These are phyloP conservation scores for Ganoderma meredithae DNA, from an alignment of 1,284 basidiomycete genomes.

Conservation along the genomic window DNA sequence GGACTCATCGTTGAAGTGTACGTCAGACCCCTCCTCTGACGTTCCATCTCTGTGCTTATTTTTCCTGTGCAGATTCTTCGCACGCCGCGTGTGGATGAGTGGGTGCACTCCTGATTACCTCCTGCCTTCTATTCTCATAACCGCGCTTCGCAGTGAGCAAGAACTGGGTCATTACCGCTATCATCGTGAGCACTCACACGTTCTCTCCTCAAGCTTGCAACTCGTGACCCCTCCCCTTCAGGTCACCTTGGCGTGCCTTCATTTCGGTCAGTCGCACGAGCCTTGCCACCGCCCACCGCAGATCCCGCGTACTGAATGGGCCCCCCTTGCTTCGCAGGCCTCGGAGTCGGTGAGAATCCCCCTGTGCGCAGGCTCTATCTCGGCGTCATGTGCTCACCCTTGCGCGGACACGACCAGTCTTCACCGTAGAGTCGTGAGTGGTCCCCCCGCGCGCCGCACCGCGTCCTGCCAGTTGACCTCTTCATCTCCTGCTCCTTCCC, in stretches of 20 bases:
- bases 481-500: too few species aligned
- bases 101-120: conserved; percentile 16
- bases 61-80: conserved; percentile 40
- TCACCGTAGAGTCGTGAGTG: conserved; percentile 41
- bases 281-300: neutral
- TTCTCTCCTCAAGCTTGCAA: neutral
- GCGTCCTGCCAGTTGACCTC: neutral
- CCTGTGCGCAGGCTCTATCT: neutral
- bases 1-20: conserved; percentile 40
- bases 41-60: conserved; percentile 5
- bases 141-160: conserved; percentile 32
- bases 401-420: conserved; percentile 26
- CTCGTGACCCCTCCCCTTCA: conserved; percentile 11
- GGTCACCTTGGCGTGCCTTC: conserved; percentile 35
- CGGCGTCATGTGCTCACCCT: neutral
- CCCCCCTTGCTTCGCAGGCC: conserved; percentile 19
- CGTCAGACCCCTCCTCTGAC: conserved; percentile 13
- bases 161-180: conserved; percentile 37
- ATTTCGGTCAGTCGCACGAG: conserved; percentile 31
- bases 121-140: conserved; percentile 16
- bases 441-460: neutral
- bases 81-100: conserved; percentile 43
- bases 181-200: conserved; percentile 36
- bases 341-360: conserved; percentile 32
- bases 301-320: neutral